Base-by-base conservation (phyloP, 441 rosid genomes). In the Arabidopsis hybrid region DNA sequence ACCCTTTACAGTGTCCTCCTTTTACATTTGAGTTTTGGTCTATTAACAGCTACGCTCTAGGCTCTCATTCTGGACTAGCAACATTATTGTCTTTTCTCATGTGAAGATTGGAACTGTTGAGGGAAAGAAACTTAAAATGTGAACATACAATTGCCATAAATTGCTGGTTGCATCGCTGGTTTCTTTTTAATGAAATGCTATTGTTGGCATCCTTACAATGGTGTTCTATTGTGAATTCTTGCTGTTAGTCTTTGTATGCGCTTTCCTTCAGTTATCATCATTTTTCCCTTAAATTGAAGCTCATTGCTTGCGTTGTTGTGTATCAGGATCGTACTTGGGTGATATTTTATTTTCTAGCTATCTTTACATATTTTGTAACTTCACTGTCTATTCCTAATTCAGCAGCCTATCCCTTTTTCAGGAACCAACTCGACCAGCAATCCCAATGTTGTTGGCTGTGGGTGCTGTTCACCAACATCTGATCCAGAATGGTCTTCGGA, bases 391-490 rank as follows among this genome's bases (percentile, higher is more conserved):
- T 31, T 65, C 45, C 77, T 74, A 29, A 74, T 50, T 57, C 46
- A 71, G 11, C 10, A 50, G 13, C 34, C 10, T 60, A 53, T 77
- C 74, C 64, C 36, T 55, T 43, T 72, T 78, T 72, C 88, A 96
- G 99, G 96, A 90, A 80, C 88, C 98, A 72, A 91, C 98, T 60
- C 91, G 93, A 56, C 97, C 98, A 81, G 93, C 97, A 72, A 81
- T 96, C 69, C 98, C 99, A 60, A 88, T 96, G 78, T 89, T 96
- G 79, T 94, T 96, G 78, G 98, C 99, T 71, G 97, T 96, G 58
- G 97, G 98, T 80, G 94, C 99, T 80, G 93, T 96, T 83, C 99
- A 93, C 85, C 99, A 96, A 75, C 99, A 96, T 90, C 95, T 96
- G 79, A 93, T 96, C 79, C 92, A 93, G 75, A 96, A 96, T 70